These are phyloP conservation scores for Fennellomyces sp. DNA, from an alignment of 371 early-diverging fungal species.

Conservation along the genomic window DNA sequence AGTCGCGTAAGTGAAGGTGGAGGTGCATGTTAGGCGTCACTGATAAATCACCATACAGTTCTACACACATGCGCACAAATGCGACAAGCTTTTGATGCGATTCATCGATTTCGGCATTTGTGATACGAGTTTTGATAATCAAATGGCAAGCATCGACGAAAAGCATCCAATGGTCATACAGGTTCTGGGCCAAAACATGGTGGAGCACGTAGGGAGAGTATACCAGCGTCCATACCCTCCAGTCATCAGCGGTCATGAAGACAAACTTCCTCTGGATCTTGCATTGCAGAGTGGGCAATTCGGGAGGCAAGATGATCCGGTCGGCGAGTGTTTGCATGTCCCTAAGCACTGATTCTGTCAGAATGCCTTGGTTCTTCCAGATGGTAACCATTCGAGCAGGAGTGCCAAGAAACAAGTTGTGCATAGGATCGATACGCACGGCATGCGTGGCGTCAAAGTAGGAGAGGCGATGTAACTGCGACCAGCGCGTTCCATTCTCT, in stretches of 20 bases:
- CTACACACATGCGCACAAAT: background rate
- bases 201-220: background rate
- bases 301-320: background rate
- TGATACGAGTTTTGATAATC: background rate
- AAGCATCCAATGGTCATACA: background rate
- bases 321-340: background rate
- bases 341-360: background rate
- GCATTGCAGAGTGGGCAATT: background rate
- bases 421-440: slow-evolving; percentile 13
- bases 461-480: background rate
- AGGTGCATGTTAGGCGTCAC: slow-evolving; percentile 13
- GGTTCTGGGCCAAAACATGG: background rate
- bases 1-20: slow-evolving; percentile 3
- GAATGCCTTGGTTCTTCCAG: background rate
- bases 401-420: slow-evolving; percentile 13
- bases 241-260: slow-evolving; percentile 4
- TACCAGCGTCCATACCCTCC: slow-evolving; percentile 3
- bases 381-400: background rate
- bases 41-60: too few species aligned
- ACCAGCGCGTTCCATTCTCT: slow-evolving; percentile 3
- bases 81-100: background rate
- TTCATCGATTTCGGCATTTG: background rate
- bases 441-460: slow-evolving; percentile 15
- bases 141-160: slow-evolving; percentile 8
- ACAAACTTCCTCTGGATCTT: background rate